A percentile compares a stretch with the other conserved stretches of the same genome.
phyloP scores from a whole-genome alignment of 176 grass and related monocot genomes.

The Bolboschoenus planiculmis region DNA sequence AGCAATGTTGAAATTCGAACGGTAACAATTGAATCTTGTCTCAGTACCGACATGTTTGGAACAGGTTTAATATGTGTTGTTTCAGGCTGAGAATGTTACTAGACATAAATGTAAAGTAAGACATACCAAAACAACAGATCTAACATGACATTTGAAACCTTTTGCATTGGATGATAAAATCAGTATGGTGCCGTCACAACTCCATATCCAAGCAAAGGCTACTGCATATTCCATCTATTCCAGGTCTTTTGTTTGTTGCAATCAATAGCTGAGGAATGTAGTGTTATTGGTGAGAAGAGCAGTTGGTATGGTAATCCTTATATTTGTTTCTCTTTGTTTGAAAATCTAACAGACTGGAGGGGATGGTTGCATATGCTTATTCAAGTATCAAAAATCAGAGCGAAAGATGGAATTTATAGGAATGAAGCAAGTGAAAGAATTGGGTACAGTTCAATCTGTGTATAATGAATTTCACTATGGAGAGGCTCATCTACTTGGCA shows the following conservation, averaged over 20 bases:
- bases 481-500: conserved; percentile 24
- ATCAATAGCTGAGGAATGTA: not conserved
- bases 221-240: not conserved
- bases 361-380: conserved; percentile 95
- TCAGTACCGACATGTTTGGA: not conserved
- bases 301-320: not conserved
- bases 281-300: not conserved
- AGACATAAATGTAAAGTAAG: not conserved
- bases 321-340: conserved; percentile 25
- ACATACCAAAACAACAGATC: not conserved
- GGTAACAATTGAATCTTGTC: conserved; percentile 33
- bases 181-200: not conserved
- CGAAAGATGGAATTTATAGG: conserved; percentile 63
- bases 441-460: conserved; percentile 68
- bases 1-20: conserved; percentile 54
- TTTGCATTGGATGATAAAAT: not conserved
- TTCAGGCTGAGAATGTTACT: not conserved
- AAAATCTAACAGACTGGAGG: conserved; percentile 75
- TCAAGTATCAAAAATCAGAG: conserved; percentile 49
- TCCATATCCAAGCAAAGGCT: not conserved
- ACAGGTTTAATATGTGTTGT: not conserved
- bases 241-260: not conserved
- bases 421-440: conserved; percentile 92
- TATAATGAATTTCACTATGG: conserved; percentile 19
- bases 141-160: not conserved